Percentiles rank a stretch among this genome's conserved stretches.
phyloP scores from a whole-genome alignment of 2,329 filamentous ascomycete genomes.

The Cylindrodendrum hubeiense region DNA sequence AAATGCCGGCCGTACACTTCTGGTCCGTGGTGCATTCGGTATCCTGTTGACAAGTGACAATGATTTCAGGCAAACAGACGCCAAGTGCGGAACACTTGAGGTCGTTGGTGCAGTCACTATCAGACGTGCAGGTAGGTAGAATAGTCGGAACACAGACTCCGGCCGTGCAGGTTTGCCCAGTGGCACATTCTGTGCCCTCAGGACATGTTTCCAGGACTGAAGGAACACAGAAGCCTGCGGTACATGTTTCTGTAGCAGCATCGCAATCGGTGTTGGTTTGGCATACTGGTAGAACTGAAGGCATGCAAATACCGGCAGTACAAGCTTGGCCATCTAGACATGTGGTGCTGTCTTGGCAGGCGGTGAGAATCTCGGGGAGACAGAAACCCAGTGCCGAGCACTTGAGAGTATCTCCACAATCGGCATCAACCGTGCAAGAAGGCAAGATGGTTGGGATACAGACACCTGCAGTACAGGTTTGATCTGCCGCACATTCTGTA shows the following conservation, averaged over 20 bases:
- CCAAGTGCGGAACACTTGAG: not conserved
- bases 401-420: not conserved
- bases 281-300: not conserved
- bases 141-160: not conserved
- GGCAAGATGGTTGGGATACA: conserved; percentile 5
- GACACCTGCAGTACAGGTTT: conserved; percentile 8
- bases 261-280: not conserved
- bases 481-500: not conserved
- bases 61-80: not conserved
- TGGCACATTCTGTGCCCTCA: not conserved
- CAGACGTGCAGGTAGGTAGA: not conserved
- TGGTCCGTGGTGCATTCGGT: not conserved
- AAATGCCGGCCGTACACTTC: not conserved
- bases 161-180: not conserved
- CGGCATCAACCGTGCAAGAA: not conserved
- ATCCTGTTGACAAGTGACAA: not conserved
- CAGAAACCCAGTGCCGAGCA: not conserved
- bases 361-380: not conserved
- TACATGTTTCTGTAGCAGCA: not conserved
- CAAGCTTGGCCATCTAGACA: not conserved
- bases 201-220: not conserved
- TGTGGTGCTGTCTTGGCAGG: not conserved
- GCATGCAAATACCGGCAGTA: conserved; percentile 6
- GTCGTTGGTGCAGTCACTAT: not conserved
- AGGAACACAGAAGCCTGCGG: not conserved